Evolutionary conservation across 1,284 basidiomycete species (phyloP).

Genomic region (Rhodofomes roseus): DNA sequence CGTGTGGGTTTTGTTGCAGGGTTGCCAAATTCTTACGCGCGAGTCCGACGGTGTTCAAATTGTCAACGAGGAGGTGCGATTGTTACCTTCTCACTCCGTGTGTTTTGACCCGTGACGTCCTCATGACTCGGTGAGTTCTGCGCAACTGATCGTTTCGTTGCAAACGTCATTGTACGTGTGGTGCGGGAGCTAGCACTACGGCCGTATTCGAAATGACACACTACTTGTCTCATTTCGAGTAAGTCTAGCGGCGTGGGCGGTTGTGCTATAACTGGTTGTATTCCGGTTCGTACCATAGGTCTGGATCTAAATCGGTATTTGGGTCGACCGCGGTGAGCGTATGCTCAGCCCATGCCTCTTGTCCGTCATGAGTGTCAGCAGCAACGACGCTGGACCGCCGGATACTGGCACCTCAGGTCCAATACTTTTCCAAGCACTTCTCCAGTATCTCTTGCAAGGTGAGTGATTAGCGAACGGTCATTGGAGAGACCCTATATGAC

Average conservation of each 20-base stretch:
- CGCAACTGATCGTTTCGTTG: too few species aligned
- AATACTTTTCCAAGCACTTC: slow-evolving; percentile 18
- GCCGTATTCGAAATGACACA: too few species aligned
- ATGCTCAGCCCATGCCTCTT: background rate
- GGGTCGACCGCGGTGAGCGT: background rate
- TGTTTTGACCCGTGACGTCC: too few species aligned
- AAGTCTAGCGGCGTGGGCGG: background rate
- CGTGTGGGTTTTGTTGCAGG: too few species aligned
- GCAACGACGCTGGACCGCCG: slow-evolving; percentile 4
- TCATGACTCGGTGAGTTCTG: too few species aligned
- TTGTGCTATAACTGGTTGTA: too few species aligned
- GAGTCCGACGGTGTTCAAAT: too few species aligned
- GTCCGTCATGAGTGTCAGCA: background rate
- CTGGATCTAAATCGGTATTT: background rate
- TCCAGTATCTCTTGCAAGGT: slow-evolving; percentile 25
- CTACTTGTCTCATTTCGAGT: background rate
- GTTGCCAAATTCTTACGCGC: too few species aligned
- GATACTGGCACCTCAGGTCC: slow-evolving; percentile 14
- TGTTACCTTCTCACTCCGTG: too few species aligned
- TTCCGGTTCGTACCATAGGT: background rate
- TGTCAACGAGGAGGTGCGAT: too few species aligned
- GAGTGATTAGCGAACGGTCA: background rate
- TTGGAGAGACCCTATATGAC: background rate
- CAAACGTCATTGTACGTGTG: too few species aligned
- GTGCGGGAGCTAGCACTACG: too few species aligned